Evolutionary conservation across 2,329 filamentous ascomycete genomes (phyloP), one percentile per base, ranked within the genome.

Genomic region (Didymella exigua): DNA sequence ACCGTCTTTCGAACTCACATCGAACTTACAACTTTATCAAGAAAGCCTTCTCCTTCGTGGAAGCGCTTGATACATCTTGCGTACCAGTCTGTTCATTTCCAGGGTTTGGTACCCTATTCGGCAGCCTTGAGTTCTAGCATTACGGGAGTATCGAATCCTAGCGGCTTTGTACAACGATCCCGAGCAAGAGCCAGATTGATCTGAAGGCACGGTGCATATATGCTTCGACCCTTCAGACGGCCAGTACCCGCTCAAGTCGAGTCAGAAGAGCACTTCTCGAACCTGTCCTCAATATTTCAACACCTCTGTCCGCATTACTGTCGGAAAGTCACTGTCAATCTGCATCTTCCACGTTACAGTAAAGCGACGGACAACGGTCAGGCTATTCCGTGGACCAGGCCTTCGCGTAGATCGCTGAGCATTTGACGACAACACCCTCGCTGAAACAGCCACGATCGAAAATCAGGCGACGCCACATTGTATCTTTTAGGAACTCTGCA

Each of bases 141-240:
- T 67, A 74, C 71, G 70, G 70, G 70, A 61, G 47, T 59, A 43
- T 54, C 52, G 50, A 61, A 66, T 58, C 71, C 67, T 66, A 62
- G 58, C 65, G 55, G 58, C 37, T 57, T 66, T 71, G 71, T 75
- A 66, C 66, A 59, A 72, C 73, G 24, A 23, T 37, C 21, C 56
- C 54, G 54, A 66, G 61, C 56, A 66, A 60, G 58, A 66, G 54
- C 62, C 60, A 65, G 65, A 60, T 63, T 60, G 62, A 54, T 63
- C 58, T 57, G 56, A 63, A 66, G 67, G 67, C 59, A 64, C 63
- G 49, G 65, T 68, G 68, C 72, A 73, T 74, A 73, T 72, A 73
- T 69, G 68, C 65, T 69, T 61, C 49, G 58, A 61, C 57, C 68
- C 64, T 70, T 61, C 62, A 58, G 58, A 45, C 54, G 61, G 50